Evolutionary conservation across 305 asterid genomes (phyloP).

Genomic region (Fraxinus velutina): DNA sequence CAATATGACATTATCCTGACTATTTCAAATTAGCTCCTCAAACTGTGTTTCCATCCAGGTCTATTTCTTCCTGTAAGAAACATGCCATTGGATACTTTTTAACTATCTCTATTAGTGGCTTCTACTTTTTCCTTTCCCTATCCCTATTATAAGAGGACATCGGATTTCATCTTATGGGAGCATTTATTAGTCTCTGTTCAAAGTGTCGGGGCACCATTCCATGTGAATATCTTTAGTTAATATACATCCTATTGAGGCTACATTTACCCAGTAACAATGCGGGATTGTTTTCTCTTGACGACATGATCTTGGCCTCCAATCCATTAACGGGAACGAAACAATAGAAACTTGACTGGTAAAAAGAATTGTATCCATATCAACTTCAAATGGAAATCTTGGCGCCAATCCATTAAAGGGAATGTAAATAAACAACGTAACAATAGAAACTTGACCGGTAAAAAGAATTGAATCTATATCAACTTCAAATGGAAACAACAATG

Average conservation of each 20-base stretch:
- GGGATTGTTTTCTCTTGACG: not conserved
- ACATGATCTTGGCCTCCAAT: conserved; percentile 4
- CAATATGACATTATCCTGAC: not conserved
- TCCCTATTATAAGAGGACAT: not conserved
- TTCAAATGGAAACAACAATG: not conserved
- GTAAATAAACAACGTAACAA: not conserved
- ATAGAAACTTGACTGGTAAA: conserved; percentile 3
- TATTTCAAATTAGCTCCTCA: not conserved
- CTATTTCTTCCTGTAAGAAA: not conserved
- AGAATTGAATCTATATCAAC: not conserved
- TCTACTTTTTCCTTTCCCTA: not conserved
- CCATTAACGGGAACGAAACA: conserved; percentile 7
- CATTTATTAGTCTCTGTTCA: not conserved
- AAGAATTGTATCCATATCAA: not conserved
- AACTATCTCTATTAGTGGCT: conserved; percentile 7
- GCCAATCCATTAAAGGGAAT: conserved; percentile 7
- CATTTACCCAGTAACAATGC: not conserved
- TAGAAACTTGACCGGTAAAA: conserved; percentile 5
- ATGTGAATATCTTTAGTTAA: not conserved
- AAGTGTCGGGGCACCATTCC: not conserved
- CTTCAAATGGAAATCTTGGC: not conserved
- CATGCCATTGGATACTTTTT: not conserved
- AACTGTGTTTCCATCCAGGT: conserved; percentile 4
- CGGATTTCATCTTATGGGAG: not conserved
- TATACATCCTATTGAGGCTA: not conserved